A percentile compares a stretch with the other conserved stretches of the same genome.
Evolutionary conservation across 768 basidiomycete genomes (phyloP).

Genomic region (Astraeus odoratus): DNA sequence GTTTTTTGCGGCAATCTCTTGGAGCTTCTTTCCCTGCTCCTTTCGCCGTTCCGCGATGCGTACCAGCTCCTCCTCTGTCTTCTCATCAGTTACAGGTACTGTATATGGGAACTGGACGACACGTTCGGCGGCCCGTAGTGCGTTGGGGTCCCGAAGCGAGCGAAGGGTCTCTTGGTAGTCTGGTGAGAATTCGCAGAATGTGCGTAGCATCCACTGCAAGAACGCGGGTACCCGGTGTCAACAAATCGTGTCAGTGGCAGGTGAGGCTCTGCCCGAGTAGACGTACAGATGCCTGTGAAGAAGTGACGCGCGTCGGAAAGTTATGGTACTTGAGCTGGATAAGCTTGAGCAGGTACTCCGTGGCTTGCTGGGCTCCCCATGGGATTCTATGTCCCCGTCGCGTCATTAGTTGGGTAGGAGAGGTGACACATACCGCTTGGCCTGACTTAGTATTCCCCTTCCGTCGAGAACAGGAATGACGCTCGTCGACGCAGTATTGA

Average conservation of each 20-base stretch:
- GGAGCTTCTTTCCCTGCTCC: constrained; percentile 83
- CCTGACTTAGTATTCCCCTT: constrained; percentile 73
- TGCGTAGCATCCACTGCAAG: constrained; percentile 82
- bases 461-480: constrained; percentile 84
- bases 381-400: constrained; percentile 60
- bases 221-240: background rate
- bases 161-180: constrained; percentile 71
- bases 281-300: constrained; percentile 68
- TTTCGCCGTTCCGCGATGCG: constrained; percentile 69
- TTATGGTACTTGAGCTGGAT: constrained; percentile 93
- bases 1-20: constrained; percentile 84
- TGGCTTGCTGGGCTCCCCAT: constrained; percentile 87
- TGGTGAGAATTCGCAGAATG: constrained; percentile 73
- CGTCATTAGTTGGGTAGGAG: background rate
- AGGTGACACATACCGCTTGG: constrained; percentile 65
- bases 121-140: constrained; percentile 56
- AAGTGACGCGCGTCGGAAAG: constrained; percentile 81
- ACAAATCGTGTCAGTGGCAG: background rate
- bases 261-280: background rate
- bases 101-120: constrained; percentile 87
- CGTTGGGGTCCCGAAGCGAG: constrained; percentile 56
- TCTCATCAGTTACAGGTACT: constrained; percentile 58
- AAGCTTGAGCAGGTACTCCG: constrained; percentile 88
- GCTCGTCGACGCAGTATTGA: constrained; percentile 88
- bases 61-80: constrained; percentile 85